Conservation (phyloP, 371 early-diverging fungal genomes). For the Saksenaea oblongispora region DNA sequence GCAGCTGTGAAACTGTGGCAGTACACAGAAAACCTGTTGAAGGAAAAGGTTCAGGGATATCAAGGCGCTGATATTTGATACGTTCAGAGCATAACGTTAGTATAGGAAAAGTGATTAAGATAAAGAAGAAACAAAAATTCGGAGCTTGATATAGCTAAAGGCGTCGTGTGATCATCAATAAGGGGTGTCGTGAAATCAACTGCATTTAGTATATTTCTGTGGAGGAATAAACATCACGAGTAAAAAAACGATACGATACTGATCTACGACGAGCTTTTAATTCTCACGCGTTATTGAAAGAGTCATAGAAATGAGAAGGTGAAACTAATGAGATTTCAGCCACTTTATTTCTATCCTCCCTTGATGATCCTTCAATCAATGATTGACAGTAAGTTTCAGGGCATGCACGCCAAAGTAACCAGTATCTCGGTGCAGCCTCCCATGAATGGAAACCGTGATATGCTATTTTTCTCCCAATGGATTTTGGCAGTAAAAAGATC, state of each 20-base stretch:
- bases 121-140: not conserved
- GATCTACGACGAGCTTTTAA: not conserved
- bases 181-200: not conserved
- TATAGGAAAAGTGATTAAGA: not conserved
- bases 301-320: no score
- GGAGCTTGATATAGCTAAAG: not conserved
- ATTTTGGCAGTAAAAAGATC: not conserved
- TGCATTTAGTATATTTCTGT: conserved; percentile 1
- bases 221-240: not conserved
- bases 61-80: conserved; percentile 29
- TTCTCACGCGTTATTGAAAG: no score
- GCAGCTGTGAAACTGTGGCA: conserved; percentile 36
- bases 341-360: no score
- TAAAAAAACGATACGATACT: not conserved
- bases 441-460: not conserved
- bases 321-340: no score
- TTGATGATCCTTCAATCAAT: not conserved
- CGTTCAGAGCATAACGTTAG: not conserved
- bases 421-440: not conserved
- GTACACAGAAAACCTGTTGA: conserved; percentile 36
- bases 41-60: conserved; percentile 39
- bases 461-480: not conserved
- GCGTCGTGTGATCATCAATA: not conserved
- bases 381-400: conserved; percentile 1
- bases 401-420: conserved; percentile 5